Conservation (phyloP, 495 filamentous ascomycete species). For the Halenospora varia region DNA sequence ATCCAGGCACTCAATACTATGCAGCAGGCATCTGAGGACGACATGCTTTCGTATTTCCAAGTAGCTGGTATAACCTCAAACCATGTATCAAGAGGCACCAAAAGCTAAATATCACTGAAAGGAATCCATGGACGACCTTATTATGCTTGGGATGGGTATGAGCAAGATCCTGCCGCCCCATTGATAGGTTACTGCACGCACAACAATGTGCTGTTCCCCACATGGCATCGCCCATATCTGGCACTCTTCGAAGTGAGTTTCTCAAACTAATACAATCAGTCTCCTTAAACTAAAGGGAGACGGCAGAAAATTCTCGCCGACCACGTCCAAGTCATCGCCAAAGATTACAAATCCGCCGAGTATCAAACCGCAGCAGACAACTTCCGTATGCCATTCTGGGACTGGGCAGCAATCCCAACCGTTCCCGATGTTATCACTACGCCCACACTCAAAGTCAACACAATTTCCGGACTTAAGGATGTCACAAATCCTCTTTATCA, state of each 20-base stretch:
- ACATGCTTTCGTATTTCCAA: conserved; percentile 11
- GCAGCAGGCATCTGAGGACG: conserved; percentile 2
- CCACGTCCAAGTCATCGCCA: conserved; percentile 26
- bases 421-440: conserved; percentile 36
- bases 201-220: conserved; percentile 57
- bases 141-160: conserved; percentile 51
- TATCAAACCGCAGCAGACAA: conserved; percentile 39
- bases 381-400: conserved; percentile 63
- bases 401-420: conserved; percentile 54
- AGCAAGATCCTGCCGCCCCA: conserved; percentile 37
- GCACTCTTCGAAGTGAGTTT: conserved; percentile 43
- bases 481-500: conserved; percentile 59
- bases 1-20: conserved; percentile 9
- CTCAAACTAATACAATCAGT: no score
- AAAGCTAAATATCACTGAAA: conserved; percentile 12
- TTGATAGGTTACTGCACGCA: conserved; percentile 60
- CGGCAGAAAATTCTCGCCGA: conserved; percentile 54
- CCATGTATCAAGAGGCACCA: no score
- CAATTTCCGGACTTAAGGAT: conserved; percentile 45
- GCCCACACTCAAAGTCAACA: conserved; percentile 39
- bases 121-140: conserved; percentile 63
- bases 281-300: no score
- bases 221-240: conserved; percentile 70
- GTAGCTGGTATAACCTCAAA: conserved; percentile 16
- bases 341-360: conserved; percentile 27